Evolutionary conservation across 495 filamentous ascomycete species (phyloP).

Genomic region (Lophium mytilinum): DNA sequence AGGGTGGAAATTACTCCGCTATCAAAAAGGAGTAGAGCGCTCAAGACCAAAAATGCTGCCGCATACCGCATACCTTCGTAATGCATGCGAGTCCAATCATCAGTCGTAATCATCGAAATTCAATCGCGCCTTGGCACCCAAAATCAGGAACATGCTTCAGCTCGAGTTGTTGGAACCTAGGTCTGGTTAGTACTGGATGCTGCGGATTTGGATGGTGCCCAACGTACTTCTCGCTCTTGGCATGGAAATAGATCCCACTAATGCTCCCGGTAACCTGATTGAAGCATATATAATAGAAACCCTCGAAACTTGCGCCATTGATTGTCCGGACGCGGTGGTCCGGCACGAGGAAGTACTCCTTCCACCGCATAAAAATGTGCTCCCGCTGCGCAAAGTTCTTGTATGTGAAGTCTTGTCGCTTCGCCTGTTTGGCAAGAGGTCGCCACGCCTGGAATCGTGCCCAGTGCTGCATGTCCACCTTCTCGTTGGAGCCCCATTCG

Average conservation of each 20-base stretch:
- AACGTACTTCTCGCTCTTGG: constrained; percentile 88
- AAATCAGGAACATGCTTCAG: constrained; percentile 76
- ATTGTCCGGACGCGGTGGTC: constrained; percentile 88
- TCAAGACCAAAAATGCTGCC: constrained; percentile 8
- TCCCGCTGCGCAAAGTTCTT: constrained; percentile 66
- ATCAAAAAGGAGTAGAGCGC: background rate
- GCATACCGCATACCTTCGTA: constrained; percentile 4
- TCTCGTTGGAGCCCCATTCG: constrained; percentile 86
- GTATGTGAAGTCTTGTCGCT: constrained; percentile 65
- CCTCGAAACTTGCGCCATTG: constrained; percentile 91
- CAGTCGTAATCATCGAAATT: constrained; percentile 63
- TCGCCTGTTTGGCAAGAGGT: constrained; percentile 67
- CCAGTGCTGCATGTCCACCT: constrained; percentile 93
- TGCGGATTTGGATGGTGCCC: background rate
- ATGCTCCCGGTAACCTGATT: constrained; percentile 81
- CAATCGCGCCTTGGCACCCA: constrained; percentile 81
- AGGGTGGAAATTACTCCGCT: background rate
- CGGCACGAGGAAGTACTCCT: constrained; percentile 95
- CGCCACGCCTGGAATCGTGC: constrained; percentile 79
- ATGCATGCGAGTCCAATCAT: constrained; percentile 15
- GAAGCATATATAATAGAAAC: constrained; percentile 99
- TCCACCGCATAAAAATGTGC: constrained; percentile 99
- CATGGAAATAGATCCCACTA: constrained; percentile 94
- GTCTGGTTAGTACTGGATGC: constrained; percentile 18
- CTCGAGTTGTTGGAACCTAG: constrained; percentile 85